Percentiles rank a stretch among this genome's conserved stretches.
These are phyloP conservation scores for Lactarius indigo DNA, from an alignment of 768 basidiomycete species.

Conservation along the genomic window DNA sequence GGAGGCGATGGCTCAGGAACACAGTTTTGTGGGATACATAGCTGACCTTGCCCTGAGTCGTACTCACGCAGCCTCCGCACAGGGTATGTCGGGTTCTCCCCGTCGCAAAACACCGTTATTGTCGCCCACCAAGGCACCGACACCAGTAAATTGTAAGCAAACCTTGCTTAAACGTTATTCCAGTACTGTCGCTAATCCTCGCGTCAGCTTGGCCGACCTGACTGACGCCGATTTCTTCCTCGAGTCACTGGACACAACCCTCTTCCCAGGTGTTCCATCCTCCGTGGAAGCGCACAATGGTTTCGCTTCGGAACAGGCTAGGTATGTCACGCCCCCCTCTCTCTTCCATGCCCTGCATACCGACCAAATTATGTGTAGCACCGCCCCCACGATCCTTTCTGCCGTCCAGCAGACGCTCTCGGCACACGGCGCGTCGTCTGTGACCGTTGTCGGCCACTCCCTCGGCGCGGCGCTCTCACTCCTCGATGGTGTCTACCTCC, in stretches of 20 bases:
- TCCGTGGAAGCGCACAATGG: constrained; percentile 45
- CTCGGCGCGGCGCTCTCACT: constrained; percentile 29
- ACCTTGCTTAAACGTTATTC: neutral
- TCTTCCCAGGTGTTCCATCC: constrained; percentile 50
- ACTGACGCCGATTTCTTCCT: constrained; percentile 43
- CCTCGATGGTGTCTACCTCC: constrained; percentile 30
- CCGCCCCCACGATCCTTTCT: constrained; percentile 1
- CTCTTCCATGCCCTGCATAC: neutral
- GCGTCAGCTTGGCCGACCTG: constrained; percentile 35
- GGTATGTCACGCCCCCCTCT: constrained; percentile 33
- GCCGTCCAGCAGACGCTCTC: constrained; percentile 2
- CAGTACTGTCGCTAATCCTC: neutral
- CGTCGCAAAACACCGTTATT: constrained; percentile 35
- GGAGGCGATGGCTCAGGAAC: constrained; percentile 43
- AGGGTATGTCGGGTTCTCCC: constrained; percentile 57
- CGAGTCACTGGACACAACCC: constrained; percentile 33
- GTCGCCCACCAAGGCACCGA: constrained; percentile 41
- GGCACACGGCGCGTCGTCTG: neutral
- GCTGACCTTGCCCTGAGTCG: neutral
- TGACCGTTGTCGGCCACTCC: constrained; percentile 22
- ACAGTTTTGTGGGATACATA: constrained; percentile 41
- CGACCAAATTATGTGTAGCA: neutral
- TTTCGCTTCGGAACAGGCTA: constrained; percentile 43
- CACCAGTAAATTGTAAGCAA: constrained; percentile 31
- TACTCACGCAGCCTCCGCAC: neutral